Conservation (phyloP, 495 filamentous ascomycete genomes). For the Apodospora peruviana region DNA sequence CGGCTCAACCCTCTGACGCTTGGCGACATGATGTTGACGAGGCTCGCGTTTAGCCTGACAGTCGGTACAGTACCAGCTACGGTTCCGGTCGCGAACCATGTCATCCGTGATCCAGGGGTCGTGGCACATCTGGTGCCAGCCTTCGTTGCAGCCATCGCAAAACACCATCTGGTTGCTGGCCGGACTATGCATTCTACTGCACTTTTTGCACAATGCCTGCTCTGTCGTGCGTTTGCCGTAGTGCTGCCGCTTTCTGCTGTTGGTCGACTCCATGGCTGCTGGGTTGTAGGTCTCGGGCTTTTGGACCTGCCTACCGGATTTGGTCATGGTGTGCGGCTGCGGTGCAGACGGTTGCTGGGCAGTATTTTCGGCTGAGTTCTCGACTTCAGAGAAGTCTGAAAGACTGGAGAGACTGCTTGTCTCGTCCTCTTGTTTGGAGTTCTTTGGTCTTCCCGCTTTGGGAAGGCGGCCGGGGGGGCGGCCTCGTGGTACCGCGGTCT, state of each 20-base stretch:
- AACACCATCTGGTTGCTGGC: conserved; percentile 84
- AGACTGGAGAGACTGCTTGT: conserved; percentile 10
- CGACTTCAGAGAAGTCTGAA: conserved; percentile 12
- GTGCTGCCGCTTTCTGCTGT: conserved; percentile 31
- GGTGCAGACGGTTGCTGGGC: conserved; percentile 34
- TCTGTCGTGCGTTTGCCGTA: conserved; percentile 46
- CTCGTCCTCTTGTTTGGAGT: conserved; percentile 1
- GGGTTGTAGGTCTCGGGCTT: conserved; percentile 69
- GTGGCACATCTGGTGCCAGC: conserved; percentile 91
- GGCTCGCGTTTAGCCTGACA: conserved; percentile 52
- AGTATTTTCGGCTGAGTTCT: neutral
- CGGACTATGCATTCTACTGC: conserved; percentile 71
- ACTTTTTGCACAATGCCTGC: conserved; percentile 65
- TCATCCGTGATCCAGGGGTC: conserved; percentile 71
- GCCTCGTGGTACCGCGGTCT: neutral
- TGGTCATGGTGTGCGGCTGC: conserved; percentile 63
- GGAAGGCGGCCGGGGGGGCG: too few species aligned
- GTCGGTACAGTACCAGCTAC: conserved; percentile 69
- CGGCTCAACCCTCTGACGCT: conserved; percentile 23
- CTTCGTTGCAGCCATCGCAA: conserved; percentile 83
- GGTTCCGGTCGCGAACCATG: conserved; percentile 56
- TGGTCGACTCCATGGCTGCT: conserved; percentile 34
- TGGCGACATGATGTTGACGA: conserved; percentile 24
- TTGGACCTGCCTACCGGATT: conserved; percentile 76
- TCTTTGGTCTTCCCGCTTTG: neutral